A percentile compares a stretch with the other conserved stretches of the same genome.
These are phyloP conservation scores for Pholiota adiposa DNA, from an alignment of 1,284 basidiomycete species.

Conservation along the genomic window DNA sequence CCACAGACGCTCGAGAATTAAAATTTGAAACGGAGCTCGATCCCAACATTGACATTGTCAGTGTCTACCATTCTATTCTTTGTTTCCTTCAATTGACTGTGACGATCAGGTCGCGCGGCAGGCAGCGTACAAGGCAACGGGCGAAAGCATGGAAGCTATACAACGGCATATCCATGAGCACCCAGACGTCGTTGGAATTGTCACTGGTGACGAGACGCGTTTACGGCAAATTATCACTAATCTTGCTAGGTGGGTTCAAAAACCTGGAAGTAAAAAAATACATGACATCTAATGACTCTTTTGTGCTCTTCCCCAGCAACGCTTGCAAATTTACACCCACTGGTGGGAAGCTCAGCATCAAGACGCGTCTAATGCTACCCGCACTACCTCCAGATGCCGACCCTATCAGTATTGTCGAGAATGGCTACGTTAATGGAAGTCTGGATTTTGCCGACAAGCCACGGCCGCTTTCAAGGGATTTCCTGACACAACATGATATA, in stretches of 20 bases:
- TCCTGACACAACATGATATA: slow-evolving; percentile 56
- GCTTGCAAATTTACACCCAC: slow-evolving; percentile 82
- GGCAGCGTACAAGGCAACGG: slow-evolving; percentile 62
- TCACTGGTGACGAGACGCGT: slow-evolving; percentile 81
- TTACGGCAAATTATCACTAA: slow-evolving; percentile 82
- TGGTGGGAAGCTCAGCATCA: slow-evolving; percentile 68
- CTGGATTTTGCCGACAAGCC: slow-evolving; percentile 16
- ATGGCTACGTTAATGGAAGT: slow-evolving; percentile 2
- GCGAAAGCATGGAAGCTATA: slow-evolving; percentile 47
- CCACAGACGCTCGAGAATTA: slow-evolving; percentile 73
- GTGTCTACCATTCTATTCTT: slow-evolving; percentile 17
- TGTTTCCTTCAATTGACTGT: neutral
- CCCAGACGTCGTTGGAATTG: slow-evolving; percentile 62
- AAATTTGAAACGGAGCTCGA: slow-evolving; percentile 76
- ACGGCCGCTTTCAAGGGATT: slow-evolving; percentile 47
- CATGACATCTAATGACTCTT: neutral
- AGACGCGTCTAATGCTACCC: slow-evolving; percentile 62
- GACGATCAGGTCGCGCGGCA: slow-evolving; percentile 50
- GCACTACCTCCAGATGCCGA: slow-evolving; percentile 29
- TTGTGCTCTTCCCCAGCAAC: slow-evolving; percentile 46
- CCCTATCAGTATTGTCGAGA: slow-evolving; percentile 16
- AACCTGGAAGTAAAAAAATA: neutral
- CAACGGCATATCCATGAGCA: slow-evolving; percentile 43
- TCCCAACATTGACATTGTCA: slow-evolving; percentile 70
- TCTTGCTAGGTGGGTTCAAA: slow-evolving; percentile 62